Conservation (phyloP, 306 rosid genomes). For the Quercus gilva region DNA sequence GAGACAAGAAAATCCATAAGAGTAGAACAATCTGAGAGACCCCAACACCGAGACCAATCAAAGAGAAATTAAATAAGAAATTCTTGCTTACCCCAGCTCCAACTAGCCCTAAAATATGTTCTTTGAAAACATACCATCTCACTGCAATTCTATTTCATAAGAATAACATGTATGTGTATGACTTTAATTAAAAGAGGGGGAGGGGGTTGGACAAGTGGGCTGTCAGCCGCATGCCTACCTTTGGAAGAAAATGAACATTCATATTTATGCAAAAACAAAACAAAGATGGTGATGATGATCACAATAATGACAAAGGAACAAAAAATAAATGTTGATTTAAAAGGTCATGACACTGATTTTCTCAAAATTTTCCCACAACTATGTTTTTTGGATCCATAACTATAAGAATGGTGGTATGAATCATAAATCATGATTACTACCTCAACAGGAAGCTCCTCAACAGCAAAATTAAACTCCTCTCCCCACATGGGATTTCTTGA, state of each 20-base stretch:
- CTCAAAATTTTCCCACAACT: neutral
- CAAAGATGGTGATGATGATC: neutral
- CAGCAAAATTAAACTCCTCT: conserved; percentile 93
- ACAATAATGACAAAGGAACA: neutral
- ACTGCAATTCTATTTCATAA: neutral
- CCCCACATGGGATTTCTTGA: conserved; percentile 99
- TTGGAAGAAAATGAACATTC: neutral
- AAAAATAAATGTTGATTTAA: neutral
- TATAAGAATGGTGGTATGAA: neutral
- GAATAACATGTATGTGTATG: neutral
- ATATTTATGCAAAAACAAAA: neutral
- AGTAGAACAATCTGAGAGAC: too few species aligned
- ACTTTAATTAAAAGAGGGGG: neutral
- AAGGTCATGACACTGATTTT: neutral
- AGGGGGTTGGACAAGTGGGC: neutral
- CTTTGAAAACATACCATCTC: neutral
- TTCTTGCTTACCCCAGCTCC: neutral
- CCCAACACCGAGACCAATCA: too few species aligned
- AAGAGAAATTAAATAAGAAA: too few species aligned
- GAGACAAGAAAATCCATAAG: too few species aligned
- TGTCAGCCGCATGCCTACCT: neutral
- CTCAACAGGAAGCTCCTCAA: conserved; percentile 95
- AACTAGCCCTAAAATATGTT: neutral
- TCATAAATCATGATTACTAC: conserved; percentile 31
- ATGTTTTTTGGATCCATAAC: neutral